A percentile compares a stretch with the other conserved stretches of the same genome.
These are phyloP conservation scores for Stachybotrys chlorohalonatus DNA, from an alignment of 2,329 filamentous ascomycete species.

Conservation along the genomic window DNA sequence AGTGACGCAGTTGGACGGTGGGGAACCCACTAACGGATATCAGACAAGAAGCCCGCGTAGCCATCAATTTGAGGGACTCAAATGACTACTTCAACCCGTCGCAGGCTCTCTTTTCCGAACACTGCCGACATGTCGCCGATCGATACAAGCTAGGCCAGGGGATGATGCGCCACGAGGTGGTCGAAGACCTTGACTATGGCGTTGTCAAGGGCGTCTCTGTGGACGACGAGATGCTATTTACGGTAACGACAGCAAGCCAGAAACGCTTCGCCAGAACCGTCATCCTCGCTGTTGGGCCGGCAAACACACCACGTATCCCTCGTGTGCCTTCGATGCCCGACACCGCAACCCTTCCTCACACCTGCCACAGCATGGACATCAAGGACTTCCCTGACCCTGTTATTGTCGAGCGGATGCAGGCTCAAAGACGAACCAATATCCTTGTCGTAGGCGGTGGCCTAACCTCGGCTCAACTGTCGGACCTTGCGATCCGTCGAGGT, in stretches of 20 bases:
- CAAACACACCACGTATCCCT: conserved; percentile 46
- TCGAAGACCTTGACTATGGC: conserved; percentile 53
- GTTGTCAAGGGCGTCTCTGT: conserved; percentile 33
- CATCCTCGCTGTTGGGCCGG: conserved; percentile 63
- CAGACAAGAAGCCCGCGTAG: conserved; percentile 33
- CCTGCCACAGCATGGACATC: conserved; percentile 58
- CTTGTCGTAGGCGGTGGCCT: conserved; percentile 68
- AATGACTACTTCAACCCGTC: conserved; percentile 64
- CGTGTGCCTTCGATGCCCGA: conserved; percentile 22
- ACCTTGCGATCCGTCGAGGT: conserved; percentile 55
- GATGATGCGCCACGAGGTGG: conserved; percentile 52
- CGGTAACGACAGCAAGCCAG: conserved; percentile 46
- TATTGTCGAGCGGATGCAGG: conserved; percentile 43
- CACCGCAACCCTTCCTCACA: conserved; percentile 24
- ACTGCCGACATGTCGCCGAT: conserved; percentile 47
- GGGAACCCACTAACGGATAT: neutral
- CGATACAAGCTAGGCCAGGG: conserved; percentile 38
- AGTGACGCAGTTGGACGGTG: conserved; percentile 7
- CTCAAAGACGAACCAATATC: conserved; percentile 46
- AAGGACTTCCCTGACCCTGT: conserved; percentile 44
- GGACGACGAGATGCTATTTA: conserved; percentile 51
- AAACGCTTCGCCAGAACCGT: conserved; percentile 51
- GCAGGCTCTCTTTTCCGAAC: conserved; percentile 50
- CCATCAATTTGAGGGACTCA: conserved; percentile 57
- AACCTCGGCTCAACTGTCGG: conserved; percentile 65